Evolutionary conservation across 108 stramenopile genomes (phyloP).

Genomic region (Pseudonitzschia pungens): DNA sequence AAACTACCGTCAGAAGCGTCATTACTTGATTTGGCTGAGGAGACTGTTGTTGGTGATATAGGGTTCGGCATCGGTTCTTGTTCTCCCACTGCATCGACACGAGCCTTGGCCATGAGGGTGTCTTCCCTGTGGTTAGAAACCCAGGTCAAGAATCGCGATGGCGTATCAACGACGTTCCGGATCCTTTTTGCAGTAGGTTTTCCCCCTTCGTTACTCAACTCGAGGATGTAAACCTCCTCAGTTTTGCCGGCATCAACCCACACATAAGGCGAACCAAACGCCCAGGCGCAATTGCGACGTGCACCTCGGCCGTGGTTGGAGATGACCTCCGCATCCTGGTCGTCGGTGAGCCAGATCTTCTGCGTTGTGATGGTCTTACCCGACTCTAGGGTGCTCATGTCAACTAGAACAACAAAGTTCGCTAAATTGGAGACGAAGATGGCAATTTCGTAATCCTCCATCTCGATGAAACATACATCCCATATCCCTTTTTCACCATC

Average conservation of each 20-base stretch:
- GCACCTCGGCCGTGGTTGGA: conserved; percentile 5
- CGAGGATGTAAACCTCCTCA: conserved; percentile 3
- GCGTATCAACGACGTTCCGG: not conserved
- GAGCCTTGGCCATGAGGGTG: not conserved
- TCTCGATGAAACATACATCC: conserved; percentile 8
- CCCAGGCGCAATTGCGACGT: conserved; percentile 5
- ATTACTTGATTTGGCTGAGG: not conserved
- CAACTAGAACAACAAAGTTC: not conserved
- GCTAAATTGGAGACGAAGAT: not conserved
- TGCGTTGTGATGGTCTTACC: not conserved
- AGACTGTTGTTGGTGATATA: not conserved
- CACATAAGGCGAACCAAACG: conserved; percentile 5
- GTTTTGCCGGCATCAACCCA: conserved; percentile 7
- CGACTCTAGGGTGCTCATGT: not conserved
- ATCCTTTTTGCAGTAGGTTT: conserved; percentile 3
- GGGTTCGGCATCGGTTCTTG: not conserved
- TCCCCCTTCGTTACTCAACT: not conserved
- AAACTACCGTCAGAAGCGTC: not conserved
- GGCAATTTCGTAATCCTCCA: conserved; percentile 1
- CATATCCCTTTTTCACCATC: conserved; percentile 8
- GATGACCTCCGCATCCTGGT: conserved; percentile 4
- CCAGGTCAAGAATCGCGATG: conserved; percentile 1
- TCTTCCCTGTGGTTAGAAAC: conserved; percentile 1
- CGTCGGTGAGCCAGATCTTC: conserved; percentile 2
- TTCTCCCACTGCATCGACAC: not conserved